Base-by-base conservation (phyloP, 768 basidiomycete genomes). In the Mycena sanguinolenta region DNA sequence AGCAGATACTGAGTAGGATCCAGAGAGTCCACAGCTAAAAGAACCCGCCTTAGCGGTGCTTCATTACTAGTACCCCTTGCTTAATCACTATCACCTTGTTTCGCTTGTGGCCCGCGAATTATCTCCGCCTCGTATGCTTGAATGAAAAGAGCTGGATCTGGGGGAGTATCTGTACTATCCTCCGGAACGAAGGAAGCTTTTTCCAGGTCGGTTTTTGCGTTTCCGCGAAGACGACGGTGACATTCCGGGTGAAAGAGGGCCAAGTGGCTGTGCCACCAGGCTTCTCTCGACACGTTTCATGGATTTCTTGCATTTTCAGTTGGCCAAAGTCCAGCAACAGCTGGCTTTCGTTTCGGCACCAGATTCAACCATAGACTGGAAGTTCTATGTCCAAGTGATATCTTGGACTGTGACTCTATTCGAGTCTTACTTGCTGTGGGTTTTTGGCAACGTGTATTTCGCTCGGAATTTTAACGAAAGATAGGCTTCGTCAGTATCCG, bases 401-500 rank as follows among this genome's bases (percentile, higher is more conserved):
- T 92, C 94, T 5, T 94, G 93, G 90, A 80, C 82, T 21, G 90
- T 95, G 19, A 90, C 91, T n/a, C 79, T 92, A 17, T 97, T 96
- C 70, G 96, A 98, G 79, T 90, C 91, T 1, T 97, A 94, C 78
- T 87, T 98, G 44, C 77, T 95, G 96, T 97, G 75, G 74, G 95
- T 86, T 46, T 34, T 61, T 27, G 34, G 36, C 59, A 57, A 58
- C 60, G 42, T 58, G 50, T 49, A 38, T 32, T 62, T 30, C 25
- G 27, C 21, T 42, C 59, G 60, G 13, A 59, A 39, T 63, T 53
- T 10, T 65, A 60, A 70, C 63, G 25, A 12, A 70, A 21, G 17
- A 28, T 19, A 80, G 87, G 60, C 78, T 92, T 52, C 91, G 96
- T 10, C 97, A 98, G 80, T 93, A 94, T 75, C 94, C 94, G 4